Evolutionary conservation across 2,329 filamentous ascomycete genomes (phyloP).

Genomic region (Claviceps monticola): DNA sequence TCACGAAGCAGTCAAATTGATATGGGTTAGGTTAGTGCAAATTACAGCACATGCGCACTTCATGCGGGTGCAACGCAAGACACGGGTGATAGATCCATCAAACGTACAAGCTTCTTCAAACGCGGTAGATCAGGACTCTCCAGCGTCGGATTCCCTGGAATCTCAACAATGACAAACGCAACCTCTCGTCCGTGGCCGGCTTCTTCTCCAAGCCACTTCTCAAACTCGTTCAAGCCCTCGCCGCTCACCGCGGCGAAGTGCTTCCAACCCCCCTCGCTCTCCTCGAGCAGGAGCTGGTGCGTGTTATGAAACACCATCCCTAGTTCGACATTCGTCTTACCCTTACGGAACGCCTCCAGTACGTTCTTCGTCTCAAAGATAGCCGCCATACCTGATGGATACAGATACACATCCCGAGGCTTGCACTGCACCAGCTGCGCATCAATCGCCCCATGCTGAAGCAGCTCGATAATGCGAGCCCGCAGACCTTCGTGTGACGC

Average conservation of each 20-base stretch:
- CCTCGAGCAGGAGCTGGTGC: conserved; percentile 31
- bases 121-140: conserved; percentile 20
- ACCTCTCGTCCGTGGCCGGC: conserved; percentile 24
- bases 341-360: conserved; percentile 20
- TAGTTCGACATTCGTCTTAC: conserved; percentile 26
- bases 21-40: too few species aligned
- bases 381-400: conserved; percentile 39
- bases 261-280: conserved; percentile 28
- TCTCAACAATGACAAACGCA: conserved; percentile 34
- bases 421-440: conserved; percentile 12
- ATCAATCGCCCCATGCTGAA: conserved; percentile 26
- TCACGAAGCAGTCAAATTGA: neutral
- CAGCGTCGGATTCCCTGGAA: conserved; percentile 23
- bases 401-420: conserved; percentile 27
- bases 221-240: conserved; percentile 28
- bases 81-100: too few species aligned
- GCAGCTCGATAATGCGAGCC: conserved; percentile 25
- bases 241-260: conserved; percentile 32
- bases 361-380: conserved; percentile 30
- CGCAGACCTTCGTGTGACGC: conserved; percentile 24
- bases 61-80: too few species aligned
- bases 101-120: conserved; percentile 22
- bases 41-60: too few species aligned
- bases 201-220: conserved; percentile 28
- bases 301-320: conserved; percentile 40